These are phyloP conservation scores for Phalaenopsis aphrodite DNA, from an alignment of 106 monocot genomes.

Conservation along the genomic window DNA sequence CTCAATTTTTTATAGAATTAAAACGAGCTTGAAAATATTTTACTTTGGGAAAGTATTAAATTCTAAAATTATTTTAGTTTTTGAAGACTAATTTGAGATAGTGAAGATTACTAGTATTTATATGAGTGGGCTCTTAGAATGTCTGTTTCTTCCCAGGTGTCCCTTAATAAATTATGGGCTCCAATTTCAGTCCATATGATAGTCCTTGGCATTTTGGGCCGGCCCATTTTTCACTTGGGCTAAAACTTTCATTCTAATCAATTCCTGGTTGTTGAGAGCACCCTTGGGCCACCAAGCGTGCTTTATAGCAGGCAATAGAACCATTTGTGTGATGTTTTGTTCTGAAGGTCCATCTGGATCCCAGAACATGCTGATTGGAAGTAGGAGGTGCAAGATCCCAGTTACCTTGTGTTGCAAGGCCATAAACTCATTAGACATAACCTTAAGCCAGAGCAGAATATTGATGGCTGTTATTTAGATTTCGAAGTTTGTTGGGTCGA, in stretches of 20 bases:
- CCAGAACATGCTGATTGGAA: neutral
- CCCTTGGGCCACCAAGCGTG: neutral
- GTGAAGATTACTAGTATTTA: neutral
- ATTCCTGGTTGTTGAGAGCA: neutral
- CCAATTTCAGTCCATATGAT: too few species aligned
- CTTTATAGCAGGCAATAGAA: conserved; percentile 8
- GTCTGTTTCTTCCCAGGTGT: too few species aligned
- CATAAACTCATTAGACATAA: conserved; percentile 5
- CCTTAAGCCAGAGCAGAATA: too few species aligned
- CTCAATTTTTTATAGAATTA: neutral
- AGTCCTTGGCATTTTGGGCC: too few species aligned
- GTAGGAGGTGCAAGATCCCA: conserved; percentile 8
- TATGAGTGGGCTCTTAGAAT: too few species aligned
- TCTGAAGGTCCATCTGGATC: conserved; percentile 6
- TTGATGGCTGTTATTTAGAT: neutral
- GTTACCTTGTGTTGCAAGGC: neutral
- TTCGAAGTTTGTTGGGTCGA: neutral
- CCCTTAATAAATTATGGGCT: too few species aligned
- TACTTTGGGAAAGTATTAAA: neutral
- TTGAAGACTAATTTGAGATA: neutral
- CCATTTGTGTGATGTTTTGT: conserved; percentile 1
- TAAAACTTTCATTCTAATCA: neutral
- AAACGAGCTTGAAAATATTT: neutral
- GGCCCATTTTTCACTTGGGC: neutral
- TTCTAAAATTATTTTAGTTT: neutral